Percentiles rank a stretch among this genome's conserved stretches.
phyloP scores from a whole-genome alignment of 2,329 filamentous ascomycete species.

The Diaporthe sp. region DNA sequence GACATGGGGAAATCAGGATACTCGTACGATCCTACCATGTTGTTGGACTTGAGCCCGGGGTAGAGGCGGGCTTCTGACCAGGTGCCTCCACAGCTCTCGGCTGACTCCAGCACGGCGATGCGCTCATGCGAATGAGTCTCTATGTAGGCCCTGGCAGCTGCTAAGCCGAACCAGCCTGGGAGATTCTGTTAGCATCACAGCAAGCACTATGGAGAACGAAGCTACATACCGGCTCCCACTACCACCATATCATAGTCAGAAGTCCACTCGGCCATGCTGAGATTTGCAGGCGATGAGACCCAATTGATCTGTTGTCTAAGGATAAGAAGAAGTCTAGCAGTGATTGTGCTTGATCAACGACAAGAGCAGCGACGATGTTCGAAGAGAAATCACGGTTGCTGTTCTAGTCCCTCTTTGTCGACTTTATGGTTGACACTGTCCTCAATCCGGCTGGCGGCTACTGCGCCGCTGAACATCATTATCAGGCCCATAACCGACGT shows the following conservation, averaged over 20 bases:
- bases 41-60: conserved; percentile 74
- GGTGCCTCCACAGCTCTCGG: conserved; percentile 68
- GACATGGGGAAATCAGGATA: conserved; percentile 75
- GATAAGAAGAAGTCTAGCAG: background rate
- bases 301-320: background rate
- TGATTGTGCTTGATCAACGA: background rate
- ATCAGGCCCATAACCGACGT: conserved; percentile 26
- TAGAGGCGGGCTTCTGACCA: conserved; percentile 73
- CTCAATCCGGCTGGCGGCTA: conserved; percentile 14
- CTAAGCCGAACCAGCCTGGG: conserved; percentile 65
- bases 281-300: background rate
- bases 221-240: conserved; percentile 40
- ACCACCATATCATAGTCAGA: conserved; percentile 40
- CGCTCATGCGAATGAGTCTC: conserved; percentile 62
- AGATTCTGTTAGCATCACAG: background rate
- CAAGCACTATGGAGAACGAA: background rate
- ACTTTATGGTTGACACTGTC: conserved; percentile 25
- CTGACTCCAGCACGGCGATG: conserved; percentile 65
- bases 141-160: conserved; percentile 65
- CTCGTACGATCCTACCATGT: conserved; percentile 74
- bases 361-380: background rate
- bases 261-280: conserved; percentile 28
- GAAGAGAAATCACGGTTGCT: background rate
- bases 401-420: background rate
- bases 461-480: conserved; percentile 1